Conservation (phyloP, 1,284 basidiomycete genomes). For the Inonotus obliquus region DNA sequence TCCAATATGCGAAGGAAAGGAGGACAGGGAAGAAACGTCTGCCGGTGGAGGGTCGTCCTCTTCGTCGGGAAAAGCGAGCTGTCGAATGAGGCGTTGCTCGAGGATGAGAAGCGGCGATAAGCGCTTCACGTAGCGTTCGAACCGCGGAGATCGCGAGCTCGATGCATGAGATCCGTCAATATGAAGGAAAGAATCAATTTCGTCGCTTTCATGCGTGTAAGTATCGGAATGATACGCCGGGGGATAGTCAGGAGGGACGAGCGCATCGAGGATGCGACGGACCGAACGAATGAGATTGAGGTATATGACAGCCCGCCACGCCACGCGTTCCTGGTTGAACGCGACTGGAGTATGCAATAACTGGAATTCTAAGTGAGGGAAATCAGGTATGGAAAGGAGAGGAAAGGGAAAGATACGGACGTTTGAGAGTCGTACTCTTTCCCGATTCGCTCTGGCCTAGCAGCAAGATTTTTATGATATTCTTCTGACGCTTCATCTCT, state of each 20-base stretch:
- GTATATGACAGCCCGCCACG: conserved; percentile 82
- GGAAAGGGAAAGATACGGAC: conserved; percentile 43
- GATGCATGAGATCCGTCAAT: not conserved
- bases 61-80: conserved; percentile 57
- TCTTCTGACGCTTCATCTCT: conserved; percentile 51
- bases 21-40: conserved; percentile 23
- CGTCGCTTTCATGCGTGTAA: not conserved
- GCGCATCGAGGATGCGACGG: conserved; percentile 72
- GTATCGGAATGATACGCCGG: not conserved
- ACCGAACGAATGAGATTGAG: conserved; percentile 78
- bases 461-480: conserved; percentile 67
- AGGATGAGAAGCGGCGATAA: conserved; percentile 62
- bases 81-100: conserved; percentile 59
- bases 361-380: conserved; percentile 59
- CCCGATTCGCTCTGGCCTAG: conserved; percentile 81
- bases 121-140: conserved; percentile 52
- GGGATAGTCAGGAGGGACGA: conserved; percentile 38
- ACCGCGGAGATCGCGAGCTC: conserved; percentile 23
- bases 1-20: conserved; percentile 8
- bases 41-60: conserved; percentile 49
- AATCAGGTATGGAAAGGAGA: conserved; percentile 1
- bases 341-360: conserved; percentile 67
- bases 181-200: conserved; percentile 13
- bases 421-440: conserved; percentile 78
- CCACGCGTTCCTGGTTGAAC: conserved; percentile 71